A percentile compares a stretch with the other conserved stretches of the same genome.
These are phyloP conservation scores for Xylaria sp. DNA, from an alignment of 2,329 filamentous ascomycete genomes.

Conservation along the genomic window DNA sequence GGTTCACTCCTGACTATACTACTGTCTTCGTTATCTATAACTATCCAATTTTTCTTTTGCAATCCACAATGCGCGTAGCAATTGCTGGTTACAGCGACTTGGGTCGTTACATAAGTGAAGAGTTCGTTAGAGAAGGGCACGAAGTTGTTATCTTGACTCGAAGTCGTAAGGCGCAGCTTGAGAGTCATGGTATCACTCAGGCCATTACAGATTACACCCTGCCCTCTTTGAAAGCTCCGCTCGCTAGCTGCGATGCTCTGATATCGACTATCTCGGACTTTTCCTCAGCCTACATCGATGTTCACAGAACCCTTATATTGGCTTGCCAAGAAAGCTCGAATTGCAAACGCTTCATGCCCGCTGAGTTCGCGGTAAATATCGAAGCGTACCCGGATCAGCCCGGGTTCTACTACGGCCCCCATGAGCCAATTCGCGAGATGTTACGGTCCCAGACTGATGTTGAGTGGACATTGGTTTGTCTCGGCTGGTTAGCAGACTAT, in stretches of 20 bases:
- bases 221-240: background rate
- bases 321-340: constrained; percentile 8
- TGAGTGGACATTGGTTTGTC: constrained; percentile 11
- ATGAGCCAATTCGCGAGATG: constrained; percentile 12
- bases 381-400: constrained; percentile 11
- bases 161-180: background rate
- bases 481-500: constrained; percentile 14
- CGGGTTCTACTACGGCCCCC: background rate
- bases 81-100: constrained; percentile 12
- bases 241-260: background rate
- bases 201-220: constrained; percentile 9
- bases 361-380: constrained; percentile 9
- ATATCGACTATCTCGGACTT: constrained; percentile 10
- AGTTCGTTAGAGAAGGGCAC: constrained; percentile 2
- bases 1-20: background rate
- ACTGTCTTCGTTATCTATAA: background rate
- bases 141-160: constrained; percentile 5
- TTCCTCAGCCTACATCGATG: constrained; percentile 1
- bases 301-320: background rate
- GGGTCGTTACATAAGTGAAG: constrained; percentile 2
- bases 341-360: constrained; percentile 14
- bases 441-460: constrained; percentile 1
- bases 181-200: background rate
- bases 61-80: constrained; percentile 9
- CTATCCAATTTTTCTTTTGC: background rate